phyloP scores from a whole-genome alignment of 495 filamentous ascomycete species.

The Trichocladium antarcticum region DNA sequence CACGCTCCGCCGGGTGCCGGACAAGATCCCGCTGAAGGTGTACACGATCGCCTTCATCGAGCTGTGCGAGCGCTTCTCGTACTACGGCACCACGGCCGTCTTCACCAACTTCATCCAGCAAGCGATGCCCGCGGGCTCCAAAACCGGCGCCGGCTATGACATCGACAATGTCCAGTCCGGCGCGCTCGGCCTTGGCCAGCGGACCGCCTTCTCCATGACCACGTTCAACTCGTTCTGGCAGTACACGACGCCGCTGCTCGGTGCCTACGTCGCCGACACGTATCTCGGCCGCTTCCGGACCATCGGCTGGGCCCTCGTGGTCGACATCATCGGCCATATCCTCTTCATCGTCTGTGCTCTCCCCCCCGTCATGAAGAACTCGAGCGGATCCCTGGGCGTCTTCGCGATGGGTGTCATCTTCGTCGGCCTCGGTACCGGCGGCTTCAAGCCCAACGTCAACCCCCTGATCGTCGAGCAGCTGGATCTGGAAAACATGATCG shows the following conservation, averaged over 20 bases:
- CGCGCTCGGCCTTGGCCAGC: constrained; percentile 56
- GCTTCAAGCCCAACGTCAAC: constrained; percentile 55
- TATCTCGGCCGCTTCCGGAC: constrained; percentile 63
- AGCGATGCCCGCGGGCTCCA: constrained; percentile 46
- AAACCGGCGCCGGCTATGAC: constrained; percentile 44
- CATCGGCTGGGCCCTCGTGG: constrained; percentile 45
- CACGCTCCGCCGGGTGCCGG: constrained; percentile 54
- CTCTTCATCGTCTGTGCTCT: constrained; percentile 53
- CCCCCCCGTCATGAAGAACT: constrained; percentile 48
- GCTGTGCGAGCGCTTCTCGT: constrained; percentile 67
- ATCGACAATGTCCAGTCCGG: constrained; percentile 44
- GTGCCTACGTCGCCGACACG: constrained; percentile 61
- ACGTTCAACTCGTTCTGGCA: constrained; percentile 68
- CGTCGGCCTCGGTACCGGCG: constrained; percentile 55
- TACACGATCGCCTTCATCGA: constrained; percentile 68
- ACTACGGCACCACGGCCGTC: constrained; percentile 65
- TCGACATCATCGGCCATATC: constrained; percentile 55
- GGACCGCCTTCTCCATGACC: constrained; percentile 51
- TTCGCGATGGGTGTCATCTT: constrained; percentile 55
- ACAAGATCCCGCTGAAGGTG: constrained; percentile 49
- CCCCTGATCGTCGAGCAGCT: constrained; percentile 50
- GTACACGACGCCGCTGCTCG: constrained; percentile 56
- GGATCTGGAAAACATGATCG: constrained; percentile 26
- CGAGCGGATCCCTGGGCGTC: constrained; percentile 41
- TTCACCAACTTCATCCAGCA: constrained; percentile 52